Conservation (phyloP, 805 yeast genomes). For the Kluyveromyces nonfermentans region DNA sequence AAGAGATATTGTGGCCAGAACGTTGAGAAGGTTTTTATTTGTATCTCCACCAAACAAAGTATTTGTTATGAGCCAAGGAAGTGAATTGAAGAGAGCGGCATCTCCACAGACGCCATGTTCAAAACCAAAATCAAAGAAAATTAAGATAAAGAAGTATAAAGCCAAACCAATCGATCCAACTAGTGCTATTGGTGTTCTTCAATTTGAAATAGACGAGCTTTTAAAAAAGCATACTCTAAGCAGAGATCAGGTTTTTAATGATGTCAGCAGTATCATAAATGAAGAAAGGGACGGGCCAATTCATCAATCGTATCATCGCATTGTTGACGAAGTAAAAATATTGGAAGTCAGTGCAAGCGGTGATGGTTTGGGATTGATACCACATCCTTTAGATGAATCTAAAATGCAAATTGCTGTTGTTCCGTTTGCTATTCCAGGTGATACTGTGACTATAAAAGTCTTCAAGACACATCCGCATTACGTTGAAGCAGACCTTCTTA, state of each 20-base stretch:
- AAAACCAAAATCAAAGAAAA: conserved; percentile 19
- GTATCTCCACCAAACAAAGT: not conserved
- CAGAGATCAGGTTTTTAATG: conserved; percentile 46
- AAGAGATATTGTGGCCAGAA: not conserved
- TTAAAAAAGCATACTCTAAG: conserved; percentile 35
- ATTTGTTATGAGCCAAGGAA: not conserved
- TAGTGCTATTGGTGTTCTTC: conserved; percentile 71
- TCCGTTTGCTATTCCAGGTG: conserved; percentile 89
- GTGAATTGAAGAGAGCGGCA: conserved; percentile 5
- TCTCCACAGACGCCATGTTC: not conserved
- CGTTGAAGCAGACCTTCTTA: conserved; percentile 65
- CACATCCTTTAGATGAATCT: conserved; percentile 42
- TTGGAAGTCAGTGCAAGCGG: conserved; percentile 65
- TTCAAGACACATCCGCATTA: conserved; percentile 69
- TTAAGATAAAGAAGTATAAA: conserved; percentile 44
- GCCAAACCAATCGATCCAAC: conserved; percentile 62
- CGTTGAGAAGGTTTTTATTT: not conserved
- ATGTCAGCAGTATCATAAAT: conserved; percentile 56
- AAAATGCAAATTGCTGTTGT: conserved; percentile 58
- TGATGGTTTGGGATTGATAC: conserved; percentile 70
- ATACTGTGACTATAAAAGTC: conserved; percentile 56
- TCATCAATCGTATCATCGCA: conserved; percentile 46
- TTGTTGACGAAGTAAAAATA: conserved; percentile 49
- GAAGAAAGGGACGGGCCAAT: conserved; percentile 32
- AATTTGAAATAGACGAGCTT: conserved; percentile 59